phyloP scores from a whole-genome alignment of 176 grass and related monocot genomes.

The Rhynchospora breviuscula region DNA sequence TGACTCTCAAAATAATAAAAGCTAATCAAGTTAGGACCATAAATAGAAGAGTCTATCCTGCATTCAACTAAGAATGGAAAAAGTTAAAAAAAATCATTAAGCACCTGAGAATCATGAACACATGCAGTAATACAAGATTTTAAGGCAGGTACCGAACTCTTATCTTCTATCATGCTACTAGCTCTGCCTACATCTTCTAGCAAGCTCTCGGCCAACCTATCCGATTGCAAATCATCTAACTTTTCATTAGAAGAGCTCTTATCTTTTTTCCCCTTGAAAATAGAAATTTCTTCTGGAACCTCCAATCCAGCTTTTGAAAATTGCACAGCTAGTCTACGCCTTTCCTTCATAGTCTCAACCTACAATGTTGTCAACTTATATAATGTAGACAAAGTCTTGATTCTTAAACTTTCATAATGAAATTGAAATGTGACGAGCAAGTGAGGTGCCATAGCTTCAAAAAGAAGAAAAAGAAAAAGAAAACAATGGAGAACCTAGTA shows the following conservation, averaged over 20 bases:
- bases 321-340: slow-evolving; percentile 50
- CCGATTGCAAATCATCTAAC: slow-evolving; percentile 14
- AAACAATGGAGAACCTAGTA: not conserved
- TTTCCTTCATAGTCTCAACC: slow-evolving; percentile 87
- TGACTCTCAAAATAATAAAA: not conserved
- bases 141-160: not conserved
- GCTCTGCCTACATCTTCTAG: not conserved
- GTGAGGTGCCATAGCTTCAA: not conserved
- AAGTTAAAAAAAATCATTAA: not conserved
- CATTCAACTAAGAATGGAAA: not conserved
- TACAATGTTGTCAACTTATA: slow-evolving; percentile 24
- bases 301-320: slow-evolving; percentile 75
- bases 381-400: not conserved
- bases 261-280: slow-evolving; percentile 46
- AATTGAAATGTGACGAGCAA: not conserved
- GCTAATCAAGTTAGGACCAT: not conserved
- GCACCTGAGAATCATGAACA: slow-evolving; percentile 10
- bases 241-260: slow-evolving; percentile 22
- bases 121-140: not conserved
- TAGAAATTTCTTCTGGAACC: slow-evolving; percentile 50
- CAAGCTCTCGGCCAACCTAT: not conserved
- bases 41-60: not conserved
- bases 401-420: not conserved
- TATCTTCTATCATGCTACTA: not conserved
- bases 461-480: not conserved